A percentile compares a stretch with the other conserved stretches of the same genome.
phyloP scores from a whole-genome alignment of 2,329 filamentous ascomycete genomes.

The Talaromyces atroroseus region DNA sequence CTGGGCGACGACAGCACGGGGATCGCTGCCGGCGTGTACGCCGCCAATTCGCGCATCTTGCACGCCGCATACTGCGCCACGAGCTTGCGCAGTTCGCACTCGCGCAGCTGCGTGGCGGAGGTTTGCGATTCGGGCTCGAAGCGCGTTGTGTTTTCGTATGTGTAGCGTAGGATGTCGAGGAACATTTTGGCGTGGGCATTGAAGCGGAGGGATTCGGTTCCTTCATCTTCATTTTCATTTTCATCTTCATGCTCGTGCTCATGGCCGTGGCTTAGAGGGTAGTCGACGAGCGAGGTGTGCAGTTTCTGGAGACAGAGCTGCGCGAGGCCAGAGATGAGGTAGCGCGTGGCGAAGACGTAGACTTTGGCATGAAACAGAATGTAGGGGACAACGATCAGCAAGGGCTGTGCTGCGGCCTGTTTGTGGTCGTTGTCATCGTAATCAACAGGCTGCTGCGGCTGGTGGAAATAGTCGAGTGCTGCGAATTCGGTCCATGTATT shows the following conservation, averaged over 20 bases:
- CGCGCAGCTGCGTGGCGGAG: slow-evolving; percentile 31
- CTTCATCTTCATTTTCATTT: background rate
- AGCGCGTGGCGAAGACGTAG: slow-evolving; percentile 40
- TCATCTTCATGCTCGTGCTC: slow-evolving; percentile 18
- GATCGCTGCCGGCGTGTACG: slow-evolving; percentile 20
- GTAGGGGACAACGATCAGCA: slow-evolving; percentile 28
- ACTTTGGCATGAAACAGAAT: slow-evolving; percentile 41
- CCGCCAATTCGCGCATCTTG: slow-evolving; percentile 34
- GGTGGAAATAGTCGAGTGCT: slow-evolving; percentile 30
- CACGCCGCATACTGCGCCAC: slow-evolving; percentile 38
- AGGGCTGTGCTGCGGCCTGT: slow-evolving; percentile 10
- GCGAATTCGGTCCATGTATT: slow-evolving; percentile 37
- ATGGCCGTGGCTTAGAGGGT: slow-evolving; percentile 22
- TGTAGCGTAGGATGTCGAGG: slow-evolving; percentile 34
- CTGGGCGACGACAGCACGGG: slow-evolving; percentile 10
- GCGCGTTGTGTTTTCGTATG: slow-evolving; percentile 35
- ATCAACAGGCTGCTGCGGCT: slow-evolving; percentile 12
- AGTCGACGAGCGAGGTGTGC: slow-evolving; percentile 31
- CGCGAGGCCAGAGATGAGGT: slow-evolving; percentile 35
- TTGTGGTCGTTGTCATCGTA: background rate
- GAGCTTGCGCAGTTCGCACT: slow-evolving; percentile 37
- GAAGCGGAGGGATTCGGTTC: background rate
- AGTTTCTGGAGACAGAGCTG: slow-evolving; percentile 38
- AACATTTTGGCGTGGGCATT: slow-evolving; percentile 30
- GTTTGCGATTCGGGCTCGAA: slow-evolving; percentile 35